phyloP scores from a whole-genome alignment of 257 asterid species.

The Solanum chaucha region DNA sequence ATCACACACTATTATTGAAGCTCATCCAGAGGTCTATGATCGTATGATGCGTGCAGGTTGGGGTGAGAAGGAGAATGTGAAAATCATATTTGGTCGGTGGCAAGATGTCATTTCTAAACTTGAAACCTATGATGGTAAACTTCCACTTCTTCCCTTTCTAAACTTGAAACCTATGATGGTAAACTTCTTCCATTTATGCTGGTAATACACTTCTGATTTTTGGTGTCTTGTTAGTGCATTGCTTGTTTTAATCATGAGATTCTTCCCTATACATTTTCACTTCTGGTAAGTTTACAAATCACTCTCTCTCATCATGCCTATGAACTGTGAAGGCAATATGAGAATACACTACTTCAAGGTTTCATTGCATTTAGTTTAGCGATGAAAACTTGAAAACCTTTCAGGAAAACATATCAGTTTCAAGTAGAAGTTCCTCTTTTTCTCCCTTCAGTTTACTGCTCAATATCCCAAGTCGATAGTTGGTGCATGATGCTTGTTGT shows the following conservation, averaged over 20 bases:
- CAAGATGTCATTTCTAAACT: slow-evolving; percentile 81
- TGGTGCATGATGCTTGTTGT: not conserved
- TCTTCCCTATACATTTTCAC: not conserved
- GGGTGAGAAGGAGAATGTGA: slow-evolving; percentile 84
- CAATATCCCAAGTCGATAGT: not conserved
- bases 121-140: slow-evolving; percentile 71
- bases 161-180: slow-evolving; percentile 57
- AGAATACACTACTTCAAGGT: not conserved
- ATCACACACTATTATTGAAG: slow-evolving; percentile 83
- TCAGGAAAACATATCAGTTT: not conserved
- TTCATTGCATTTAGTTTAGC: not conserved
- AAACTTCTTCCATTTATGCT: not conserved
- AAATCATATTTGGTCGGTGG: slow-evolving; percentile 91
- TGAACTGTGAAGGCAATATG: not conserved
- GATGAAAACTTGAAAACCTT: not conserved
- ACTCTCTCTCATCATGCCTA: not conserved
- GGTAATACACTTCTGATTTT: not conserved
- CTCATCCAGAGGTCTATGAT: slow-evolving; percentile 85
- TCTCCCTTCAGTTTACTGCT: not conserved
- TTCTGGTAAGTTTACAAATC: not conserved
- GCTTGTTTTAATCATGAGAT: not conserved
- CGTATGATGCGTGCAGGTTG: slow-evolving; percentile 84
- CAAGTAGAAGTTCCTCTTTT: not conserved
- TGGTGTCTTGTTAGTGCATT: not conserved
- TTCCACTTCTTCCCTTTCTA: not conserved